A percentile compares a stretch with the other conserved stretches of the same genome.
Conservation (phyloP, 2,329 filamentous ascomycete species). For the Neopestalotiopsis rosae region DNA sequence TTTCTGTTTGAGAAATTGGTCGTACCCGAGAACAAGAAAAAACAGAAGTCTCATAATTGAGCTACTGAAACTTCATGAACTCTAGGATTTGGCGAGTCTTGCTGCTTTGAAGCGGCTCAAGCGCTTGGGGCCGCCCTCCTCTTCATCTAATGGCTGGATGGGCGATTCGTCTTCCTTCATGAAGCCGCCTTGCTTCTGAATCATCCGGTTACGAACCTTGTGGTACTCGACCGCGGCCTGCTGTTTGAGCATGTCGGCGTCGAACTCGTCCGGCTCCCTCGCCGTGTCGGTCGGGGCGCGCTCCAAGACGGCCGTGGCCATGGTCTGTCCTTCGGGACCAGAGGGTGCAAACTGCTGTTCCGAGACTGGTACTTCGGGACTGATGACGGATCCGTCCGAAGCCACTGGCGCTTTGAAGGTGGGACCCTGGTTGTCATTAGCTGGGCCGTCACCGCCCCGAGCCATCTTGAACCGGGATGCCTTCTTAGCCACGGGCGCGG, state of each 20-base stretch:
- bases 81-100: constrained; percentile 60
- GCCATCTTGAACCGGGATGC: constrained; percentile 59
- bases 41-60: constrained; percentile 22
- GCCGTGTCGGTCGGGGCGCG: constrained; percentile 45
- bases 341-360: constrained; percentile 46
- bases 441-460: constrained; percentile 21
- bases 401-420: constrained; percentile 19
- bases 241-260: constrained; percentile 73
- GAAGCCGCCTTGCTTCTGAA: constrained; percentile 84
- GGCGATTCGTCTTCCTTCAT: constrained; percentile 71
- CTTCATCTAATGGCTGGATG: constrained; percentile 71
- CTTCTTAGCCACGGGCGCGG: constrained; percentile 39
- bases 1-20: neutral
- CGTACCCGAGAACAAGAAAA: constrained; percentile 12
- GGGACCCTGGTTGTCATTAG: constrained; percentile 16
- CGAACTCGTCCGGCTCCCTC: constrained; percentile 66
- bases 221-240: constrained; percentile 87
- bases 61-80: constrained; percentile 21
- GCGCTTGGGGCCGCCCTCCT: constrained; percentile 65
- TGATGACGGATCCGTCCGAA: constrained; percentile 22
- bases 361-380: constrained; percentile 50
- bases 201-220: constrained; percentile 79
- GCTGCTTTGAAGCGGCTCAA: constrained; percentile 79
- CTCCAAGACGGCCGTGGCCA: constrained; percentile 67
- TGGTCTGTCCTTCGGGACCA: constrained; percentile 57